Percentiles rank a stretch among this genome's conserved stretches.
Conservation (phyloP, 345 rosid genomes). For the Populus nigra region DNA sequence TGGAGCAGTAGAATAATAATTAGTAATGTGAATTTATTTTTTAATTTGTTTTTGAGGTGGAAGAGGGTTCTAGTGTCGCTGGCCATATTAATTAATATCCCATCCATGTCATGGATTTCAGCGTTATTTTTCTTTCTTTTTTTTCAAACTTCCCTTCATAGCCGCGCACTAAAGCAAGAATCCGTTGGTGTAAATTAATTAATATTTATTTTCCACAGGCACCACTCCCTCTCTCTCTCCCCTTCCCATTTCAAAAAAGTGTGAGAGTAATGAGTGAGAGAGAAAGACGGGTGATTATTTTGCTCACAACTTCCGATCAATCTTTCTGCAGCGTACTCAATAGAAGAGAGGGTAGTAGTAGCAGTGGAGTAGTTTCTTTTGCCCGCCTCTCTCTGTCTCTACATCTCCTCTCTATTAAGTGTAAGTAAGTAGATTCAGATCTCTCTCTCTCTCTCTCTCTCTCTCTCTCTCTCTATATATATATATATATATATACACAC, state of each 20-base stretch:
- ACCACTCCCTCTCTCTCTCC: too few species aligned
- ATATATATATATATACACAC: too few species aligned
- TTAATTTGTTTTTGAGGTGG: background rate
- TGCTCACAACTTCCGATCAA: background rate
- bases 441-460: background rate
- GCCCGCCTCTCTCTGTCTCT: background rate
- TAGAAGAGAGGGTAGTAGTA: background rate
- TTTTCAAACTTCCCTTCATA: conserved; percentile 41
- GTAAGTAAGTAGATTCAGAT: background rate
- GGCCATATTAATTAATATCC: conserved; percentile 28
- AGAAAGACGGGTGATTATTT: background rate
- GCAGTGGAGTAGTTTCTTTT: background rate
- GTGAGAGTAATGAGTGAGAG: background rate
- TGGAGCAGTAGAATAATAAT: background rate
- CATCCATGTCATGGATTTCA: conserved; percentile 33
- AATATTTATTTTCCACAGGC: background rate
- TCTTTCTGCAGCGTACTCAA: background rate
- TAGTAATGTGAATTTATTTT: too few species aligned
- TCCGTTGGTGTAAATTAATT: conserved; percentile 44
- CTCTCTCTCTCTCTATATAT: too few species aligned
- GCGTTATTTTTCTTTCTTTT: conserved; percentile 12
- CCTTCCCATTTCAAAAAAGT: too few species aligned
- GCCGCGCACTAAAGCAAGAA: conserved; percentile 66
- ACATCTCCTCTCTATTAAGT: background rate
- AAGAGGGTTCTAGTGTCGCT: background rate